phyloP scores from a whole-genome alignment of 1,139 yeast genomes.

The Pichia sp. region DNA sequence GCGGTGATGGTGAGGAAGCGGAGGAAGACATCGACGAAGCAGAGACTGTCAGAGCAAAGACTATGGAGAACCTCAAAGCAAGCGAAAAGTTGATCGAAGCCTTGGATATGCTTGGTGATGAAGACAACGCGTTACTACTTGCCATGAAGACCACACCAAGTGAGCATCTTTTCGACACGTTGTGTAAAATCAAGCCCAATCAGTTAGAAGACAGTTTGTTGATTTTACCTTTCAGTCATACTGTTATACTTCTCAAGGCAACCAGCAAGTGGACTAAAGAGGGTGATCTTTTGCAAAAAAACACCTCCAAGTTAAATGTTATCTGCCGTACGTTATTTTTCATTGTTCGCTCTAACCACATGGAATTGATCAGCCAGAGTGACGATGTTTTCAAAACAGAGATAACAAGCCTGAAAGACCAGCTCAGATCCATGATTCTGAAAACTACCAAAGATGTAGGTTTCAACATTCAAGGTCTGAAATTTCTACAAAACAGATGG shows the following conservation, averaged over 20 bases:
- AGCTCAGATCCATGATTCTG: constrained; percentile 51
- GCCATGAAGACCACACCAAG: constrained; percentile 73
- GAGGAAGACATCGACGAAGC: constrained; percentile 55
- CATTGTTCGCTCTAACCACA: constrained; percentile 66
- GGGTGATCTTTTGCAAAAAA: constrained; percentile 38
- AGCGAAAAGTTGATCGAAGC: constrained; percentile 95
- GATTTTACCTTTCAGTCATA: constrained; percentile 85
- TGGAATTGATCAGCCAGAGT: constrained; percentile 65
- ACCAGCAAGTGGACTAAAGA: constrained; percentile 70
- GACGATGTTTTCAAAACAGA: constrained; percentile 60
- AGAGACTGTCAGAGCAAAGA: constrained; percentile 71
- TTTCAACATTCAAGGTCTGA: constrained; percentile 81
- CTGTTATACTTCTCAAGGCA: constrained; percentile 63
- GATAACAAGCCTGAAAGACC: constrained; percentile 52
- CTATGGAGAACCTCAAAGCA: constrained; percentile 87
- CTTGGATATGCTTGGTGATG: constrained; percentile 75
- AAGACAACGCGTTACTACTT: constrained; percentile 62
- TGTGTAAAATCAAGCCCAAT: constrained; percentile 68
- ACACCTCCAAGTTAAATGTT: constrained; percentile 50
- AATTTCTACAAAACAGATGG: constrained; percentile 75
- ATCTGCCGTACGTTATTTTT: constrained; percentile 75
- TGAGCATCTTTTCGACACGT: constrained; percentile 69
- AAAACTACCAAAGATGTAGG: constrained; percentile 62
- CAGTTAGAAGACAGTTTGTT: constrained; percentile 90
- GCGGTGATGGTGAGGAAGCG: constrained; percentile 42